phyloP scores from a whole-genome alignment of 1,139 yeast genomes.

The Yamadazyma diospyri region DNA sequence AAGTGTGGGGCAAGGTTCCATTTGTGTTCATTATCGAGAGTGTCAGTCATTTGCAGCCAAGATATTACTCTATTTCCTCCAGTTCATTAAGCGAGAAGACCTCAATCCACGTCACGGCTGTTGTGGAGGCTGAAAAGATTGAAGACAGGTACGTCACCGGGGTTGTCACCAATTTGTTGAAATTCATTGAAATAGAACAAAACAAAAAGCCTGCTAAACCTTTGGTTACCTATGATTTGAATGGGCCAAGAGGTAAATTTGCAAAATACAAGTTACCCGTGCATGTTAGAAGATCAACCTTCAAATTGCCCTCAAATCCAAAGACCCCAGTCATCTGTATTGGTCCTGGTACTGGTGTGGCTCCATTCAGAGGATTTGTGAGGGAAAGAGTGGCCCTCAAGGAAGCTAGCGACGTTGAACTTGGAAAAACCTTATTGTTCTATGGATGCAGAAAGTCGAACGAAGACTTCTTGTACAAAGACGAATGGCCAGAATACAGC shows the following conservation, averaged over 20 bases:
- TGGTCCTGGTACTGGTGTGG: constrained; percentile 99
- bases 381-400: constrained; percentile 64
- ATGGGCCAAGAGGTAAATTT: constrained; percentile 76
- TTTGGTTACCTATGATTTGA: constrained; percentile 61
- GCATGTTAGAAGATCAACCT: constrained; percentile 91
- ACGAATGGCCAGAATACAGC: constrained; percentile 80
- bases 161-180: constrained; percentile 85
- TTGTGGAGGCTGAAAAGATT: constrained; percentile 72
- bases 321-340: constrained; percentile 82
- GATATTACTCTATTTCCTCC: constrained; percentile 95
- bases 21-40: constrained; percentile 82
- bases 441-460: constrained; percentile 78
- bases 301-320: constrained; percentile 89
- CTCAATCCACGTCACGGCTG: constrained; percentile 80
- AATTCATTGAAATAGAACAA: constrained; percentile 65
- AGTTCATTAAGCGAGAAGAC: constrained; percentile 78
- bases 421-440: constrained; percentile 76
- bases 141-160: constrained; percentile 56
- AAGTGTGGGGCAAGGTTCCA: constrained; percentile 72
- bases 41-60: constrained; percentile 80
- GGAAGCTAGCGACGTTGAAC: constrained; percentile 46
- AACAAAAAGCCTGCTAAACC: constrained; percentile 45
- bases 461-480: constrained; percentile 78
- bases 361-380: constrained; percentile 92
- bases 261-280: constrained; percentile 67